Base-by-base conservation (phyloP, 2,329 filamentous ascomycete species). In the Botryotinia calthae region DNA sequence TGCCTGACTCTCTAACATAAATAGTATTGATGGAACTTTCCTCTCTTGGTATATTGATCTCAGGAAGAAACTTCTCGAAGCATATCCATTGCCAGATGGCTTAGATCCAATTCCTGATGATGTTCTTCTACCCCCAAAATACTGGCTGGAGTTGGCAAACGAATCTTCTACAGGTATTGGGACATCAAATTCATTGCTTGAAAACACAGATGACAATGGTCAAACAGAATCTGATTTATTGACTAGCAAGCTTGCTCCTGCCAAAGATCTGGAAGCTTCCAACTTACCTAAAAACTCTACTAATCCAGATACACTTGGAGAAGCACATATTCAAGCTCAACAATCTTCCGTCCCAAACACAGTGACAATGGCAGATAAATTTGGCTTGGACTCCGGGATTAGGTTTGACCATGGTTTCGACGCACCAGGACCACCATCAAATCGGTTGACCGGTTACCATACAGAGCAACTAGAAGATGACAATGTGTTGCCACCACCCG, bases 11-110 rank as follows among this genome's bases (percentile, higher is more conserved):
- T 22, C 22, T 59, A 61, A 66, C 51, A 66, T 73, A 73, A 71
- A 73, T 73, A 95, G 94, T 0, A 89, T 95, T 51, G 94, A 97
- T 80, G 93, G 93, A 51, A 89, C 90, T 44, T 96, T 95, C 77
- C 83, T 95, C 65, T 89, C 91, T 12, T 98, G 95, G 95, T 87
- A 89, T 28, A 84, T 89, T 7, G 87, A 86, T 61, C 85, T 99
- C 54, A 87, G 87, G 75, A 87, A 89, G 69, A 86, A 88, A 75
- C 83, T 98, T 20, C 82, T 94, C 34, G 84, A 89, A 68, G 82
- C 87, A 20, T 91, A 90, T 77, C 94, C 95, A 20, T 86, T 95
- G 0, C 90, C 92, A 0, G 82, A 85, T n/a, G 89, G 87, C 2
- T 74, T 91, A 58, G 81, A 87, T 48, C 91, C 93, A 22, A 92